Conservation (phyloP, 1,139 yeast genomes). For the Saccharomyces uvarum region DNA sequence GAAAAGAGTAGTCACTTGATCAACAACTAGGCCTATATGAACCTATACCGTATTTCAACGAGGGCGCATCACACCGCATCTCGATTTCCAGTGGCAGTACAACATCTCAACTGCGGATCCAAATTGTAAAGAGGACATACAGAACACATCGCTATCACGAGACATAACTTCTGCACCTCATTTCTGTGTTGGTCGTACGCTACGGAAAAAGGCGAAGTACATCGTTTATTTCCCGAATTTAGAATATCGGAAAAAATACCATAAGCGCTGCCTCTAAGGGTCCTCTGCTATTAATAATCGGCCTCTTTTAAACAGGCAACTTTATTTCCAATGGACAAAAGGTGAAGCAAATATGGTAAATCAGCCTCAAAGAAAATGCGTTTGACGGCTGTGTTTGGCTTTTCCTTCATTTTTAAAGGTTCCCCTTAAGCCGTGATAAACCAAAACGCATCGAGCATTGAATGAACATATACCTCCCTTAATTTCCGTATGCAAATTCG, state of each 20-base stretch:
- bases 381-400: background rate
- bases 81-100: background rate
- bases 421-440: background rate
- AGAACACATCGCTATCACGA: too few relatives aligned
- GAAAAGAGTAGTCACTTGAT: background rate
- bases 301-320: background rate
- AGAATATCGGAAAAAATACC: background rate
- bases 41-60: too few relatives aligned
- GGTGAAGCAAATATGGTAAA: background rate
- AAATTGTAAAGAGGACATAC: too few relatives aligned
- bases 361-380: background rate
- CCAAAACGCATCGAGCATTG: background rate
- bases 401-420: background rate
- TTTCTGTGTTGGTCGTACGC: too few relatives aligned
- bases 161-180: too few relatives aligned
- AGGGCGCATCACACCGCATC: background rate
- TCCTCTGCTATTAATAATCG: background rate
- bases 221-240: background rate
- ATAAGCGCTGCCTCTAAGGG: background rate
- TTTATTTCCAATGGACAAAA: background rate
- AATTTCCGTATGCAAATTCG: background rate
- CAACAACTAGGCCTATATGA: background rate
- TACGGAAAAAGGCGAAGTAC: background rate
- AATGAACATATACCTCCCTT: background rate
- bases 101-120: background rate